Conservation (phyloP, 1,284 basidiomycete species). For the Irpex sp. region DNA sequence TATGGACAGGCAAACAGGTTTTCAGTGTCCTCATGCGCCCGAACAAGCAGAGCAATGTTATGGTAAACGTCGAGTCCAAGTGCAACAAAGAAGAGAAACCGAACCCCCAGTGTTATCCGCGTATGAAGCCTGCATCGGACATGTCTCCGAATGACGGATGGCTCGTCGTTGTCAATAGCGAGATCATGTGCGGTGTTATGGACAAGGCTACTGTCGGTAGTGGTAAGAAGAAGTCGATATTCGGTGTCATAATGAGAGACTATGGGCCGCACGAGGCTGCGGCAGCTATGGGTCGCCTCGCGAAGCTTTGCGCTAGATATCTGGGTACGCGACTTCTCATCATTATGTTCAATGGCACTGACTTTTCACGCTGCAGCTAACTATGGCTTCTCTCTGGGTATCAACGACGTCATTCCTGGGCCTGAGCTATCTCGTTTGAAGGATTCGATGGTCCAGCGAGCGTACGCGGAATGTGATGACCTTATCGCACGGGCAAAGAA, state of each 20-base stretch:
- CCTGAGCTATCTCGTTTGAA: slow-evolving; percentile 79
- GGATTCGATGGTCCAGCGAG: slow-evolving; percentile 83
- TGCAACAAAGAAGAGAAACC: slow-evolving; percentile 94
- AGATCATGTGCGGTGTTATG: slow-evolving; percentile 99
- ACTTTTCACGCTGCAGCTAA: slow-evolving; percentile 58
- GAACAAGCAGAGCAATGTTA: slow-evolving; percentile 79
- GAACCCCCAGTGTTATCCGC: slow-evolving; percentile 53
- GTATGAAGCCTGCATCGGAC: slow-evolving; percentile 70
- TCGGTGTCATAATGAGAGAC: slow-evolving; percentile 96
- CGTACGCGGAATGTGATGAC: slow-evolving; percentile 86
- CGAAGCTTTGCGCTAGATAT: slow-evolving; percentile 95
- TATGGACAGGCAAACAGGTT: slow-evolving; percentile 99
- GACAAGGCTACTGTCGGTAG: slow-evolving; percentile 98
- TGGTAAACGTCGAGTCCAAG: slow-evolving; percentile 96
- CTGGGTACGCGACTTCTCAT: slow-evolving; percentile 53
- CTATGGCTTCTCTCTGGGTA: slow-evolving; percentile 96
- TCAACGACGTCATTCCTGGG: slow-evolving; percentile 98
- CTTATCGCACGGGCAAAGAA: slow-evolving; percentile 89
- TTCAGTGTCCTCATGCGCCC: slow-evolving; percentile 97
- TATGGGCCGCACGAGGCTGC: slow-evolving; percentile 96
- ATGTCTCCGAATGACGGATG: slow-evolving; percentile 98
- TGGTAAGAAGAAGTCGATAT: slow-evolving; percentile 99
- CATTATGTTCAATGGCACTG: not conserved
- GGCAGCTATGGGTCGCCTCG: slow-evolving; percentile 92
- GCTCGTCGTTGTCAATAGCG: slow-evolving; percentile 96